These are phyloP conservation scores for Globisporangium irregulare DNA, from an alignment of 352 stramenopile genomes.

Conservation along the genomic window DNA sequence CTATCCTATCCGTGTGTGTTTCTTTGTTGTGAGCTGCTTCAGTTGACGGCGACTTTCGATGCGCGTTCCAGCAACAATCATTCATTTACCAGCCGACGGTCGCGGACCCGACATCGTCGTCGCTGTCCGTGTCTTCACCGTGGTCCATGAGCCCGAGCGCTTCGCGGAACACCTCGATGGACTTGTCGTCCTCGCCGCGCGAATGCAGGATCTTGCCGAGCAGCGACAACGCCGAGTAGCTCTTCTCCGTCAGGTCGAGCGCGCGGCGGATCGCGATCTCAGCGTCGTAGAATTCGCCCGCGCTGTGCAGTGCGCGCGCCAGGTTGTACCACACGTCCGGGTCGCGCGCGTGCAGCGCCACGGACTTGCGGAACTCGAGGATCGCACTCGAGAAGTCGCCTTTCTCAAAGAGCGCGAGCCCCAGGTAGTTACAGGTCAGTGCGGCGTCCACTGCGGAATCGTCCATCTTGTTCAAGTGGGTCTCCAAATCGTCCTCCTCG, in stretches of 20 bases:
- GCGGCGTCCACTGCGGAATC: conserved; percentile 59
- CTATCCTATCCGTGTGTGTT: conserved; percentile 10
- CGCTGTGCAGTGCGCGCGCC: conserved; percentile 53
- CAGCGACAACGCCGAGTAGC: conserved; percentile 67
- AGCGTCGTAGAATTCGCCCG: conserved; percentile 57
- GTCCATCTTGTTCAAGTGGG: conserved; percentile 27
- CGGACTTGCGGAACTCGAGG: conserved; percentile 68
- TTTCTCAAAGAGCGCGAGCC: conserved; percentile 67
- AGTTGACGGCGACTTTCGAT: background rate
- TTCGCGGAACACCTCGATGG: conserved; percentile 74
- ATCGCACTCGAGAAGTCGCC: conserved; percentile 54
- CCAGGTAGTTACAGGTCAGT: conserved; percentile 70
- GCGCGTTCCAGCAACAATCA: background rate
- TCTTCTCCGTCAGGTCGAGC: conserved; percentile 47
- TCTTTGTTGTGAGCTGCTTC: background rate
- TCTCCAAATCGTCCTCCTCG: conserved; percentile 23
- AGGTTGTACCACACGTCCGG: conserved; percentile 78
- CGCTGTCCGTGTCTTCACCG: conserved; percentile 58
- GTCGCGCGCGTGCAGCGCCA: conserved; percentile 61
- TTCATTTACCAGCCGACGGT: conserved; percentile 65
- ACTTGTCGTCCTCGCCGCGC: conserved; percentile 72
- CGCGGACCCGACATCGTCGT: conserved; percentile 75
- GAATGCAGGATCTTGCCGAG: conserved; percentile 83
- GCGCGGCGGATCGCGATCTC: conserved; percentile 62
- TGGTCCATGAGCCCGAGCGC: conserved; percentile 65